phyloP scores from a whole-genome alignment of 1,284 basidiomycete species.

The Tylopilus orsonianus region DNA sequence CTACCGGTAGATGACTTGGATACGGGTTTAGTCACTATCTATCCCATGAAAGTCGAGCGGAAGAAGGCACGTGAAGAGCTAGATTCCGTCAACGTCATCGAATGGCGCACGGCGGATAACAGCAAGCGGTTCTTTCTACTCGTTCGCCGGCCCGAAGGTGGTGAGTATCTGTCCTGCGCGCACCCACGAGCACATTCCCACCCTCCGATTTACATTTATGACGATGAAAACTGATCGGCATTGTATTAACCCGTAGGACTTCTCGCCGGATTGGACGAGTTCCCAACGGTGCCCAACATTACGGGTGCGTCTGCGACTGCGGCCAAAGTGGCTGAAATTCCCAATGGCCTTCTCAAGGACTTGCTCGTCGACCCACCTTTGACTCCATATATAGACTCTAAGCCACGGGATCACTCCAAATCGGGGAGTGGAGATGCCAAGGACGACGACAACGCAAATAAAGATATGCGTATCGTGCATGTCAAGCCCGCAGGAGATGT shows the following conservation, averaged over 20 bases:
- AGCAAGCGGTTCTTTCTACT: slow-evolving; percentile 67
- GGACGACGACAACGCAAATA: slow-evolving; percentile 2
- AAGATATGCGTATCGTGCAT: slow-evolving; percentile 40
- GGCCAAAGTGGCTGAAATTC: slow-evolving; percentile 37
- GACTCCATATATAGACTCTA: slow-evolving; percentile 9
- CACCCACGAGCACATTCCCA: too few relatives aligned
- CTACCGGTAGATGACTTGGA: slow-evolving; percentile 39
- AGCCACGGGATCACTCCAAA: slow-evolving; percentile 5
- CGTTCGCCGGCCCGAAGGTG: slow-evolving; percentile 78
- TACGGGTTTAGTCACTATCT: slow-evolving; percentile 56
- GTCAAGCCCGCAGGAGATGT: slow-evolving; percentile 63
- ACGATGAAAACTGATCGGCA: slow-evolving; percentile 5
- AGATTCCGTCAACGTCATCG: slow-evolving; percentile 82
- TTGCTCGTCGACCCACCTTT: slow-evolving; percentile 37
- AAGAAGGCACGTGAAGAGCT: slow-evolving; percentile 85
- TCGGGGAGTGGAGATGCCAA: neutral
- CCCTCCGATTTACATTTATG: too few relatives aligned
- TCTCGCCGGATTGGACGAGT: slow-evolving; percentile 84
- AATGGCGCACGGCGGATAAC: slow-evolving; percentile 56
- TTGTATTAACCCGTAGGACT: slow-evolving; percentile 59
- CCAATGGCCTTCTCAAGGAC: slow-evolving; percentile 42
- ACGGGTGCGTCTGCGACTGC: slow-evolving; percentile 37
- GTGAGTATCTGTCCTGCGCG: slow-evolving; percentile 41
- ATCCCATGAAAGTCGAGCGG: slow-evolving; percentile 85
- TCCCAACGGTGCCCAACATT: slow-evolving; percentile 63